These are phyloP conservation scores for Durio zibethinus DNA, from an alignment of 345 rosid genomes.

Conservation along the genomic window DNA sequence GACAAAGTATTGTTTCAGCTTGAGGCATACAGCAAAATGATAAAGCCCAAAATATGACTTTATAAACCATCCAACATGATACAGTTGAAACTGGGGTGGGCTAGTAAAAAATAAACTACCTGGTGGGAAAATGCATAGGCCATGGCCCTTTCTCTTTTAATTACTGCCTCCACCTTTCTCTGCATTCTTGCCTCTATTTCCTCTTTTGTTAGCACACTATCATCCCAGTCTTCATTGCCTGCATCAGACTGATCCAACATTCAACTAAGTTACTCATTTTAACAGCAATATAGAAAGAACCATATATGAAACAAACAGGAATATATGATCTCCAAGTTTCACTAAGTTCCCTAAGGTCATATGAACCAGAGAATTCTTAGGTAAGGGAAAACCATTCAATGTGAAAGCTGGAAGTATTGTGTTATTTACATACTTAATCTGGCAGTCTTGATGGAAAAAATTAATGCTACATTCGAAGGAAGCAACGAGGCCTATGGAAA, in stretches of 20 bases:
- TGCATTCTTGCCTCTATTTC: conserved; percentile 71
- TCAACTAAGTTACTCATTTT: conserved; percentile 9
- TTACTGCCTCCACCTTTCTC: conserved; percentile 70
- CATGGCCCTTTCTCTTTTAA: conserved; percentile 89
- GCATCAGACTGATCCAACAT: conserved; percentile 53
- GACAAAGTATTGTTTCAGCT: not conserved
- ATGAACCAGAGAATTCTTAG: not conserved
- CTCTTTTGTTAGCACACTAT: conserved; percentile 72
- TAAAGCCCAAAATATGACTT: not conserved
- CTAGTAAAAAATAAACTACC: conserved; percentile 39
- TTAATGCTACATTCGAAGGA: not conserved
- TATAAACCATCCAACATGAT: not conserved
- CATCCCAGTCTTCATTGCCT: conserved; percentile 74
- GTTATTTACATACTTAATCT: not conserved
- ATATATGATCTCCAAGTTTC: not conserved
- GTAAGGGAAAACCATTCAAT: not conserved
- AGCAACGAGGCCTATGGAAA: not conserved
- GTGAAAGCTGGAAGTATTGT: not conserved
- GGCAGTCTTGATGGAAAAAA: not conserved
- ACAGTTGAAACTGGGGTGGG: not conserved
- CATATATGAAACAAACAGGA: not conserved
- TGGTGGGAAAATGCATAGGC: conserved; percentile 86
- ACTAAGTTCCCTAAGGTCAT: not conserved
- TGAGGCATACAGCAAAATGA: not conserved
- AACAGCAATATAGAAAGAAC: not conserved